These are phyloP conservation scores for Fusarium temperatum DNA, from an alignment of 2,329 filamentous ascomycete species.

Conservation along the genomic window DNA sequence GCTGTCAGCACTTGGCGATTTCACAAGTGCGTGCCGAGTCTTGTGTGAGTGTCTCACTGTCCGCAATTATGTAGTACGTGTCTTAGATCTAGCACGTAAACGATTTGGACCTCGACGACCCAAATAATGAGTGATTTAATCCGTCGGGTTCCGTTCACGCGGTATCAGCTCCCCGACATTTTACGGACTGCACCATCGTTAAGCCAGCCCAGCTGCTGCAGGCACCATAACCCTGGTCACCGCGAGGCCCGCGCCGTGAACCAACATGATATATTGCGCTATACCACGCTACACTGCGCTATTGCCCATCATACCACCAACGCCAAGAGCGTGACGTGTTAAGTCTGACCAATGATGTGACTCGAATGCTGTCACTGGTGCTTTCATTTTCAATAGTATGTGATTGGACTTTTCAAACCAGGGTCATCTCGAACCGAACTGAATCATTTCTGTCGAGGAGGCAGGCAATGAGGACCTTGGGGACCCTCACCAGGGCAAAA, in stretches of 20 bases:
- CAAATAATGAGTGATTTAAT: neutral
- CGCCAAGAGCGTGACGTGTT: neutral
- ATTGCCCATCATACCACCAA: neutral
- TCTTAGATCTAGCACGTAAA: neutral
- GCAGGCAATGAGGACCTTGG: neutral
- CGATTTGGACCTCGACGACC: neutral
- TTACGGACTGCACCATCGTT: neutral
- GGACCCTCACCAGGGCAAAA: neutral
- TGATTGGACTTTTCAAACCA: neutral
- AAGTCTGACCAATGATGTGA: neutral
- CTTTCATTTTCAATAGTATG: neutral
- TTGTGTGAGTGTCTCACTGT: neutral
- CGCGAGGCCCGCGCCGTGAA: neutral
- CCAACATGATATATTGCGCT: neutral
- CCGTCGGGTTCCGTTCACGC: neutral
- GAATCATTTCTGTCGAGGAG: neutral
- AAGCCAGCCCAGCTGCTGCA: neutral
- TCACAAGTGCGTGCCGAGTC: neutral
- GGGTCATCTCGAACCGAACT: neutral
- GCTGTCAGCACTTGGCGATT: neutral
- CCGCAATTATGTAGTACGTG: neutral
- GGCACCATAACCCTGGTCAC: neutral
- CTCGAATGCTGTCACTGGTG: neutral
- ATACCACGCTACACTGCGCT: neutral
- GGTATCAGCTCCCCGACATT: neutral